Base-by-base conservation (phyloP, 192 early-diverging fungal genomes). In the Linnemannia schmuckeri region DNA sequence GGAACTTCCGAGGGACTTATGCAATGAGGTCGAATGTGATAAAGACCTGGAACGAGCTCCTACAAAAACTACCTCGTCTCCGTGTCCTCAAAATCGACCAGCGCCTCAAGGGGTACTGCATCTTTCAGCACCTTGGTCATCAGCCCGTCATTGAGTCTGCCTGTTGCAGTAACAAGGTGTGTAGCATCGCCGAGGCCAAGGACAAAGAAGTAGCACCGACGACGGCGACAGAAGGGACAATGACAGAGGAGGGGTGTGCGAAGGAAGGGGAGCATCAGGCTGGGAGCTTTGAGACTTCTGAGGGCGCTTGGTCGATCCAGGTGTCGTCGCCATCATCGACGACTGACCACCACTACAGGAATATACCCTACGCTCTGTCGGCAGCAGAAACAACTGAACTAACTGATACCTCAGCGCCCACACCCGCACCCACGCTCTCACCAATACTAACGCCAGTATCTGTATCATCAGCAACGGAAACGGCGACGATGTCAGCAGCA, bases 81-180 rank as follows among this genome's bases (percentile, higher is more conserved):
- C 72, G 79, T 20, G 57, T 77, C 7, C 68, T 84, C 37, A 68
- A 54, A 24, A 61, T 84, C 57, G 82, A 84, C 37, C 82, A 77
- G 6, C 70, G 10, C 40, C 74, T 84, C 44, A 72, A 41, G 13
- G 76, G 79, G 15, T 79, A 70, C 33, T 27, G 17, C 20, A 74
- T 84, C 10, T 84, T 84, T 46, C 66, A 79, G 24, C 77, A 77
- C 4, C 77, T 84, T 0, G 82, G 82, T 15, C 75, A 76, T 12
- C 61, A 66, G 12, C 61, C 61, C 4, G 12, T 66, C 12, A 10
- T 2, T 15, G 61, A 33, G n/a, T 15, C 30, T 66, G 27, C 12
- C 1, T 66, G 61, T 66, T 30, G 12, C 12, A 33, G 12, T 12
- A 33, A 30, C 13, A 66, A 66, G 17, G 17, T 17, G 49, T 52